Base-by-base conservation (phyloP, 805 yeast species). In the Kuraishia molischiana region DNA sequence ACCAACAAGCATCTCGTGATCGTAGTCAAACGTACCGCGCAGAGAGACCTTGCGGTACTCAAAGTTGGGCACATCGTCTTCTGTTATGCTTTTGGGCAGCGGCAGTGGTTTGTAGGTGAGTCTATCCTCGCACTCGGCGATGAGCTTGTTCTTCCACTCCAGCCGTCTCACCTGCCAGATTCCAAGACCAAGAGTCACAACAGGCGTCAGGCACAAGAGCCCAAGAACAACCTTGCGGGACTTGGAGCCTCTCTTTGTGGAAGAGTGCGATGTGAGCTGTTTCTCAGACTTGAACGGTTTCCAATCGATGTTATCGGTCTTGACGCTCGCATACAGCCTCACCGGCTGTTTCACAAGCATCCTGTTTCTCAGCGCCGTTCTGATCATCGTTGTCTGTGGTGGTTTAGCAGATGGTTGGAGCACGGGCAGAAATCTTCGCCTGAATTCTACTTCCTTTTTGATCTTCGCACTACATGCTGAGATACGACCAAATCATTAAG, bases 151-250 rank as follows among this genome's bases (percentile, higher is more conserved):
- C 56, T 92, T 92, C 98, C 98, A 92, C 42, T 74, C 67, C 36
- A 92, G 62, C 45, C 98, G 68, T 48, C 74, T 66, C 34, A 85
- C 77, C 62, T 92, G 98, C 98, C 98, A 92, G 39, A 87, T 73
- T 2, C 97, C 98, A 32, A 92, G 62, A 34, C 78, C 79, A 54
- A 90, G 84, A 9, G 95, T 76, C 2, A 87, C 69, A 1, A 87
- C 67, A 0, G 98, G 98, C 80, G 94, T 90, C 17, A 90, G 74
- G 21, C 77, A 69, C 32, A 74, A 47, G 15, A 74, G 48, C 0
- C 50, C 54, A 35, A 61, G 49, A 9, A 61, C 56, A 8, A 59
- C 51, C 11, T 44, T 43, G 28, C 58, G 48, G 11, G 54, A 39
- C 9, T 39, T 45, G 18, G 42, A 45, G 1, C 53, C 45, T 18